Evolutionary conservation across 176 grass and related monocot genomes (phyloP).

Genomic region (Oryza glumipatula): DNA sequence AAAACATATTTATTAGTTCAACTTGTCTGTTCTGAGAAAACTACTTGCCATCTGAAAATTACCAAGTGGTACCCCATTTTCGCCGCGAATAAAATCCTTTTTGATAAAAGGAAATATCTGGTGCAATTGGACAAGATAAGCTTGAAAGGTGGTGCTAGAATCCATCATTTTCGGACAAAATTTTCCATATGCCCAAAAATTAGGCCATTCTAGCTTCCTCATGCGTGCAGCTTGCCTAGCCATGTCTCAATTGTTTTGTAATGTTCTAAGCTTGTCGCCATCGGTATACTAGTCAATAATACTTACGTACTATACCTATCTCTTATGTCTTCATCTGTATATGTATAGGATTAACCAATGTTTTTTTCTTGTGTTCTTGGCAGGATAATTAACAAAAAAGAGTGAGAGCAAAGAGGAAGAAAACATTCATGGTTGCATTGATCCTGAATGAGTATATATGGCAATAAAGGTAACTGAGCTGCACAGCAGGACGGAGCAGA

Average conservation of each 20-base stretch:
- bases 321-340: slow-evolving; percentile 27
- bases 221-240: slow-evolving; percentile 20
- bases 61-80: neutral
- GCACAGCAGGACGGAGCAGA: slow-evolving; percentile 16
- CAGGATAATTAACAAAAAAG: slow-evolving; percentile 44
- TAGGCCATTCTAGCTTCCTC: slow-evolving; percentile 13
- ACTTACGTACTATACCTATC: slow-evolving; percentile 11
- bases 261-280: slow-evolving; percentile 34
- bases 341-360: slow-evolving; percentile 10
- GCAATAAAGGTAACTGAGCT: neutral
- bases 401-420: neutral
- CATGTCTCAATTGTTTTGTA: slow-evolving; percentile 36
- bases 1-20: neutral
- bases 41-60: slow-evolving; percentile 23
- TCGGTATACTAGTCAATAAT: slow-evolving; percentile 36
- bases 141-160: neutral
- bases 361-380: slow-evolving; percentile 16
- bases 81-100: neutral
- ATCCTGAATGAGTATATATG: slow-evolving; percentile 24
- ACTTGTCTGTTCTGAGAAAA: slow-evolving; percentile 40
- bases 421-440: slow-evolving; percentile 12
- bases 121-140: slow-evolving; percentile 42
- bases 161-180: slow-evolving; percentile 26
- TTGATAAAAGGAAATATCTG: slow-evolving; percentile 22
- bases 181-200: slow-evolving; percentile 18